Percentiles rank a stretch among this genome's conserved stretches.
phyloP scores from a whole-genome alignment of 768 basidiomycete genomes.

The Leccinum olivaceopallidum region DNA sequence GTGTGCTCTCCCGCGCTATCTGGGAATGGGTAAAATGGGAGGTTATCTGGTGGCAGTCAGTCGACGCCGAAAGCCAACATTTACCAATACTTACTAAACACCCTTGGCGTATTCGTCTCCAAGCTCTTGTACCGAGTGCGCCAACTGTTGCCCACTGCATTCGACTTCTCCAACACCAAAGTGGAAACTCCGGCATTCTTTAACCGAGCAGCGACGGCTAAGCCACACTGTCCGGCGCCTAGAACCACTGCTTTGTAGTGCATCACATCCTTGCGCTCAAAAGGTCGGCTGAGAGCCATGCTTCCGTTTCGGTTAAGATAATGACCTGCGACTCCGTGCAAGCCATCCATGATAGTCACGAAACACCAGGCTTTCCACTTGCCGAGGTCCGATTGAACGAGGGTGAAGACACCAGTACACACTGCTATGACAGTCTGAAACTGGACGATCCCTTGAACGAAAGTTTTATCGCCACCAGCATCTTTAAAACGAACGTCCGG shows the following conservation, averaged over 20 bases:
- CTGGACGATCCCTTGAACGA: slow-evolving; percentile 1
- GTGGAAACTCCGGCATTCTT: background rate
- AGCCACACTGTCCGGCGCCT: slow-evolving; percentile 34
- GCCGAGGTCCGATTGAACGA: background rate
- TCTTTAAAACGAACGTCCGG: background rate
- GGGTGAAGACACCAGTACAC: background rate
- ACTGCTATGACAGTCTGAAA: background rate
- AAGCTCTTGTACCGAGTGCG: slow-evolving; percentile 64
- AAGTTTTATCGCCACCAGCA: background rate
- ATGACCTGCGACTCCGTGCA: background rate
- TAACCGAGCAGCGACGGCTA: slow-evolving; percentile 16
- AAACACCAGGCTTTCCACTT: background rate
- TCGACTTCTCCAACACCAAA: slow-evolving; percentile 63
- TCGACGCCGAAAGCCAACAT: background rate
- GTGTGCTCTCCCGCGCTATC: background rate
- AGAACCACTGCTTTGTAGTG: slow-evolving; percentile 47
- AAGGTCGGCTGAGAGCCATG: background rate
- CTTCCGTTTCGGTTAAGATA: background rate
- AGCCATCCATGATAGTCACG: background rate
- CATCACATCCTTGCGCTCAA: background rate
- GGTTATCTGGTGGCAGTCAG: background rate
- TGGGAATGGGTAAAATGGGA: background rate
- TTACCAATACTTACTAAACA: slow-evolving; percentile 6
- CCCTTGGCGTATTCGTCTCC: slow-evolving; percentile 11
- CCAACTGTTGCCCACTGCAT: slow-evolving; percentile 65